Evolutionary conservation across 768 basidiomycete species (phyloP).

Genomic region (Neoboletus subvelutipes): DNA sequence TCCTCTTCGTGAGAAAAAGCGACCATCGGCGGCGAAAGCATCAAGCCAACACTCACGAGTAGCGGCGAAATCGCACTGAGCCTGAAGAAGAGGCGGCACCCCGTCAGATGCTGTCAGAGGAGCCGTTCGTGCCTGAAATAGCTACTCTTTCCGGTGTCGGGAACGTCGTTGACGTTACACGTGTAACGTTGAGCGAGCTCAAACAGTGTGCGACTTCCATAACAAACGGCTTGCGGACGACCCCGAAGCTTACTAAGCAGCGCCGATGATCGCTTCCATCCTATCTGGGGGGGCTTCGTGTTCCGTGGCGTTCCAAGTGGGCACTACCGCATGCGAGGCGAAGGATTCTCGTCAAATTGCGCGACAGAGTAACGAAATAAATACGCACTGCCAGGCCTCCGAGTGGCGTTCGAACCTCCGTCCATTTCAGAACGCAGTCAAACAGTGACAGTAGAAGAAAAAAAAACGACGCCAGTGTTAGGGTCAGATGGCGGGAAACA

Average conservation of each 20-base stretch:
- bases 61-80: not conserved
- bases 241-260: conserved; percentile 10
- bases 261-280: conserved; percentile 7
- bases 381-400: not conserved
- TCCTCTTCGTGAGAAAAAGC: conserved; percentile 10
- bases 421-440: conserved; percentile 9
- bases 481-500: not conserved
- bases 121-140: conserved; percentile 1
- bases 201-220: not conserved
- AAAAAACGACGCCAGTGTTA: not conserved
- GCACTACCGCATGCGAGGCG: not conserved
- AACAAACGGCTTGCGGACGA: not conserved
- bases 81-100: not conserved
- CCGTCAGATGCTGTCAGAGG: not conserved
- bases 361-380: not conserved
- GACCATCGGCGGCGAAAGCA: not conserved
- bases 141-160: not conserved
- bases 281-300: not conserved
- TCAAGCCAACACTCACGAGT: not conserved
- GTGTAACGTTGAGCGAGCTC: conserved; percentile 28
- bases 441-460: not conserved
- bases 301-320: conserved; percentile 1
- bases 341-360: not conserved
- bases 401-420: not conserved
- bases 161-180: conserved; percentile 25